Conservation (phyloP, 352 stramenopile species). For the Saprolegnia diclina region DNA sequence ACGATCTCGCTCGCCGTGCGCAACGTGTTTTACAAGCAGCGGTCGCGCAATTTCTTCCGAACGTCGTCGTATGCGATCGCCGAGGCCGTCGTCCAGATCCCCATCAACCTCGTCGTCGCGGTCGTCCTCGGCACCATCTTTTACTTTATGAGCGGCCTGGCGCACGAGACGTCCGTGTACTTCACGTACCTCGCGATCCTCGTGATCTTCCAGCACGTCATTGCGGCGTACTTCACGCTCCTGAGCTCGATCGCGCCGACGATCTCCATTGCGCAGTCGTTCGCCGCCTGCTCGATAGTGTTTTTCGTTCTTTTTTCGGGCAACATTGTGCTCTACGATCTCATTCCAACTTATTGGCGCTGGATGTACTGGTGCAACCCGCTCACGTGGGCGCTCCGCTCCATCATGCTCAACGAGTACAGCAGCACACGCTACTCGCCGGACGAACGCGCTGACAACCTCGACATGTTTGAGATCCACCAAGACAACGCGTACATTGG, state of each 20-base stretch:
- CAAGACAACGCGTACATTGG: constrained; percentile 41
- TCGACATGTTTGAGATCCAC: constrained; percentile 43
- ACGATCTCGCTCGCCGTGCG: constrained; percentile 66
- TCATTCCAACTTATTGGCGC: constrained; percentile 70
- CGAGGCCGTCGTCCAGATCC: constrained; percentile 45
- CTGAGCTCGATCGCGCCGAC: constrained; percentile 49
- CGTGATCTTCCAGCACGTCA: constrained; percentile 67
- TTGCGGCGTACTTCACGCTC: constrained; percentile 58
- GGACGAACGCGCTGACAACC: constrained; percentile 19
- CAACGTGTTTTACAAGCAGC: constrained; percentile 88
- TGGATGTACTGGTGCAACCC: constrained; percentile 78
- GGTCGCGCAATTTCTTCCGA: constrained; percentile 83
- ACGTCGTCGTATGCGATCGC: constrained; percentile 77
- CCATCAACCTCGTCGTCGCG: constrained; percentile 54
- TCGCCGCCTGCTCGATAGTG: constrained; percentile 45
- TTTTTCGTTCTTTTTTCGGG: constrained; percentile 69
- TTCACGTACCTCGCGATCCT: constrained; percentile 74
- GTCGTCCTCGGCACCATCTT: constrained; percentile 70
- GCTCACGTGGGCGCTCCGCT: constrained; percentile 48
- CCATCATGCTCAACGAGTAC: constrained; percentile 59
- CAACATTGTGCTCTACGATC: constrained; percentile 57
- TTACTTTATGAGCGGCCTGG: constrained; percentile 88
- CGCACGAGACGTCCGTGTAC: constrained; percentile 50
- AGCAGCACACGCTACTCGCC: constrained; percentile 37
- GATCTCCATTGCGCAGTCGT: constrained; percentile 46